Conservation (phyloP, 371 early-diverging fungal genomes). For the Chytridiales sp. region DNA sequence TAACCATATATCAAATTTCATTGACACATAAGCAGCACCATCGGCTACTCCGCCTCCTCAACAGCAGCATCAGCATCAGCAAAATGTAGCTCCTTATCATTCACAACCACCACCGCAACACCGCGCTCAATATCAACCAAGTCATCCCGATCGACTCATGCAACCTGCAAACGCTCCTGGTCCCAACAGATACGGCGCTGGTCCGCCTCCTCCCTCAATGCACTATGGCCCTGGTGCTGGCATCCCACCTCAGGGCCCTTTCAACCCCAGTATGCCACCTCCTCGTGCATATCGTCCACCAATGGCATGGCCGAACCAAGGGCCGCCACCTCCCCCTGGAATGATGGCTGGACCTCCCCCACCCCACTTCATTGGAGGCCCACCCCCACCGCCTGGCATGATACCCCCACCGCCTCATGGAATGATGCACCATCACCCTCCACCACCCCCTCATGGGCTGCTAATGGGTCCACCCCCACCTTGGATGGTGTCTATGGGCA, state of each 20-base stretch:
- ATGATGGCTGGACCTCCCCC: slow-evolving; percentile 8
- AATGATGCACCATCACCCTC: slow-evolving; percentile 15
- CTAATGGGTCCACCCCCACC: slow-evolving; percentile 25
- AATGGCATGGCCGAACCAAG: slow-evolving; percentile 17
- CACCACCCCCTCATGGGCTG: slow-evolving; percentile 12
- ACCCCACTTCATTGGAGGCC: background rate
- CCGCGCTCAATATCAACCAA: too few species aligned
- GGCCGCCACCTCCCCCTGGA: slow-evolving; percentile 13
- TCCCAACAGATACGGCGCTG: too few species aligned
- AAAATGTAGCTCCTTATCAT: too few species aligned
- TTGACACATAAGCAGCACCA: too few species aligned
- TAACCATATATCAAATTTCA: too few species aligned
- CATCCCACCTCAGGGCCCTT: background rate
- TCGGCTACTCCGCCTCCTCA: too few species aligned
- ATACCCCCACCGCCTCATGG: slow-evolving; percentile 11
- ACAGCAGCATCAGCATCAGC: too few species aligned
- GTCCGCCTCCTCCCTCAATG: slow-evolving; percentile 12
- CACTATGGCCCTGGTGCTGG: background rate
- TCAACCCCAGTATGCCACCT: background rate
- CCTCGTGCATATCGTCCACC: slow-evolving; percentile 15
- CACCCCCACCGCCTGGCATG: slow-evolving; percentile 16
- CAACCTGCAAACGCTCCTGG: too few species aligned
- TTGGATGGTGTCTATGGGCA: slow-evolving; percentile 29
- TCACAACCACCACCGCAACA: too few species aligned
- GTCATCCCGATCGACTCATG: too few species aligned